Base-by-base conservation (phyloP, 352 stramenopile species). In the Phytophthora brassicae region DNA sequence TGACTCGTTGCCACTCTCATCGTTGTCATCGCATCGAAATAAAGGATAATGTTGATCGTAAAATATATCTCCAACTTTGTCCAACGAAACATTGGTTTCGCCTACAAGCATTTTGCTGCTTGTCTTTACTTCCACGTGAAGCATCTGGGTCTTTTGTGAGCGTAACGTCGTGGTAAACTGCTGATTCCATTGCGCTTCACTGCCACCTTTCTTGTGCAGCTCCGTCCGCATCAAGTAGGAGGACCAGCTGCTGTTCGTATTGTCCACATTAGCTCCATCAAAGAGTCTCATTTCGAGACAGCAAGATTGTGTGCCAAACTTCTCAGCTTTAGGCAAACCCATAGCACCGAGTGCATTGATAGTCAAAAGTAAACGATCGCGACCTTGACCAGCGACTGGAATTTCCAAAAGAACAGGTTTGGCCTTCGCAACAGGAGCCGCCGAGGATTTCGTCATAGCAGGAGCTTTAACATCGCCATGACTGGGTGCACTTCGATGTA, bases 101-200 rank as follows among this genome's bases (percentile, higher is more conserved):
- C 86, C 86, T 0, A 95, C 72, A 9, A 92, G 48, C 0, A 82
- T 72, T 22, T 87, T 91, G 64, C 67, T 89, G 51, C 79, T 68
- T 0, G 82, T 92, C 19, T 85, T 85, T n/a, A 92, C 84, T 3
- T 70, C 60, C 2, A 79, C 52, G 22, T 86, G 68, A 9, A 95
- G 62, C 29, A 69, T 43, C 26, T 93, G 79, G 4, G 74, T 57
- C 3, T 86, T 51, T 14, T 81, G 85, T 9, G 80, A 89, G 6
- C 65, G 66, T 23, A 95, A 57, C 0, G 56, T 55, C 3, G 72
- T 70, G 1, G 74, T 85, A 50, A 95, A 93, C 39, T 89, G 79
- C 55, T 93, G 81, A 38, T 95, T 90, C 86, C 84, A 95, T 46
- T 90, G 79, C 9, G 86, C 84, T 42, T 95, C 84, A 26, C 79